Base-by-base conservation (phyloP, 208 protist genomes). In the Trichomonas tenax region DNA sequence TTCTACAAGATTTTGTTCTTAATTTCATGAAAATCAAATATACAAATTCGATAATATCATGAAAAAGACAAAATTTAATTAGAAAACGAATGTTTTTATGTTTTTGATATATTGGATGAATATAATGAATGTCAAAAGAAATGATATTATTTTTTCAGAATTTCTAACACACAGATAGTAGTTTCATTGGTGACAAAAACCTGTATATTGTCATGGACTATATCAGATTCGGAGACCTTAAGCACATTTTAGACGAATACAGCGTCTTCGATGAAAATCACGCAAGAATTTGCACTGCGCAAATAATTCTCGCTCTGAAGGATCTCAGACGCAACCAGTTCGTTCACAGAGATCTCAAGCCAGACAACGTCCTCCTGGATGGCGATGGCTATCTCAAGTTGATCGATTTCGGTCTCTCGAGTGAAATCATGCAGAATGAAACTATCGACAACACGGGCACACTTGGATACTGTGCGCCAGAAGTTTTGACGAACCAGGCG, bases 111-210 rank as follows among this genome's bases (percentile, higher is more conserved):
- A 44, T 89, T 46, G 3, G 11, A 84, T 41, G 34, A 41, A 84
- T 84, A 41, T 41, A n/a, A 41, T 84, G 21, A 2, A 23, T 34
- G 11, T 41, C 6, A 41, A 15, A 41, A 23, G 26, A 41, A 41
- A 41, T 84, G 4, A 41, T 41, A 41, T 84, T 41, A 36, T 82
- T 84, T 84, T 41, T 84, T 41, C 2, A 41, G 11, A 14, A 84
- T 84, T 84, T 41, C 82, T 89, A 89, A 89, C 82, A 44, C 38
- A 46, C 38, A 89, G 82, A 44, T 93, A 48, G 14, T 93, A 48
- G 40, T 17, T 51, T 58, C 36, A 93, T 51, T 51, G 86, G 86
- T 10, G 45, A 93, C 17, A 72, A 98, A 34, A 97, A 97, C 88
- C 82, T 98, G 0, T 93, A 93, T 26, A 34, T 93, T 48, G 44